These are phyloP conservation scores for Aspergillus niger DNA, from an alignment of 2,329 filamentous ascomycete genomes.

Conservation along the genomic window DNA sequence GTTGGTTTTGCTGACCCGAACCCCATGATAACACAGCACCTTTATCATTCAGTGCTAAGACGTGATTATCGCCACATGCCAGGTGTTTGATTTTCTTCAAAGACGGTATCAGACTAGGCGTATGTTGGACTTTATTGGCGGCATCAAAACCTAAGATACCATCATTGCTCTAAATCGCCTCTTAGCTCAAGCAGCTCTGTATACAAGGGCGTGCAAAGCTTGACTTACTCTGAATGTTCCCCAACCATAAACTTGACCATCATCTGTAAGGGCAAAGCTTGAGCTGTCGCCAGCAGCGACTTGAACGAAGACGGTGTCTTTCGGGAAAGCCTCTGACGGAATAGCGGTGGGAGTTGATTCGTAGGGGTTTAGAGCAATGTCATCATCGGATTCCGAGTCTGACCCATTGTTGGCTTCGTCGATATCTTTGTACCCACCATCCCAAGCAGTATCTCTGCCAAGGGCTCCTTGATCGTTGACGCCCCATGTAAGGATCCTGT, in stretches of 20 bases:
- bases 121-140: slow-evolving; percentile 47
- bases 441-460: slow-evolving; percentile 71
- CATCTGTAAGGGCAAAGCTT: slow-evolving; percentile 62
- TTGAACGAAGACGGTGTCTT: slow-evolving; percentile 58
- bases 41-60: slow-evolving; percentile 59
- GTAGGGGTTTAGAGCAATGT: slow-evolving; percentile 57
- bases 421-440: slow-evolving; percentile 61
- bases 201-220: slow-evolving; percentile 9
- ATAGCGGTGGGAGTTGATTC: slow-evolving; percentile 59
- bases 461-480: slow-evolving; percentile 84
- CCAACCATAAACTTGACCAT: slow-evolving; percentile 64
- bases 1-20: slow-evolving; percentile 67
- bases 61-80: slow-evolving; percentile 60
- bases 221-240: slow-evolving; percentile 60
- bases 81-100: slow-evolving; percentile 59
- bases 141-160: slow-evolving; percentile 62
- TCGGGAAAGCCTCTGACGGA: slow-evolving; percentile 51
- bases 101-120: slow-evolving; percentile 51
- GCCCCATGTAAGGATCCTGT: slow-evolving; percentile 82
- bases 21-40: slow-evolving; percentile 66
- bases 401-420: slow-evolving; percentile 41
- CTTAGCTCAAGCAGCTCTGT: slow-evolving; percentile 9
- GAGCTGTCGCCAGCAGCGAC: slow-evolving; percentile 62
- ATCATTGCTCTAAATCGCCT: slow-evolving; percentile 56
- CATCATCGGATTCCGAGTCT: slow-evolving; percentile 49